These are phyloP conservation scores for Fagopyrum homotropicum DNA, from an alignment of 148 eudicot species.

Conservation along the genomic window DNA sequence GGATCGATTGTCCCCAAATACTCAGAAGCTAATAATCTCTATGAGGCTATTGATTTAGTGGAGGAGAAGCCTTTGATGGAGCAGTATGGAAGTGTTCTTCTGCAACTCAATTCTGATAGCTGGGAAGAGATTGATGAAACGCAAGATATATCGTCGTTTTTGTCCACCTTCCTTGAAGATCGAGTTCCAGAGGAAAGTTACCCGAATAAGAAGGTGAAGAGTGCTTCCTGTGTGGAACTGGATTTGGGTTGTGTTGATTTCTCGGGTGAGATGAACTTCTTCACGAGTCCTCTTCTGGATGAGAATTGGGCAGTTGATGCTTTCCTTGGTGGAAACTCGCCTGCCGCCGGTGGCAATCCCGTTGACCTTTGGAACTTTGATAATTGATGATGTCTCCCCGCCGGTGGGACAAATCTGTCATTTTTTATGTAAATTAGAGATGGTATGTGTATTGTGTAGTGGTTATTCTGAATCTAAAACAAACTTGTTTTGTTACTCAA, in stretches of 20 bases:
- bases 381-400: slow-evolving; percentile 16
- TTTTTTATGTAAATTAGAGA: too few relatives aligned
- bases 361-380: slow-evolving; percentile 63
- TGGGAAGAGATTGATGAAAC: slow-evolving; percentile 23
- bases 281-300: slow-evolving; percentile 49
- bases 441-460: too few relatives aligned
- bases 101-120: neutral
- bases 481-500: too few relatives aligned
- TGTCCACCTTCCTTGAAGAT: slow-evolving; percentile 25
- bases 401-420: too few relatives aligned
- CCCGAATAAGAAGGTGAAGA: slow-evolving; percentile 54
- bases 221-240: neutral
- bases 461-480: too few relatives aligned
- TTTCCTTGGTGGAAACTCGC: slow-evolving; percentile 34
- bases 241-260: slow-evolving; percentile 22
- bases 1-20: too few relatives aligned
- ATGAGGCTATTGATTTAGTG: slow-evolving; percentile 17
- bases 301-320: slow-evolving; percentile 66
- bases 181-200: slow-evolving; percentile 34
- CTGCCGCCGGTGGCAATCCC: slow-evolving; percentile 38
- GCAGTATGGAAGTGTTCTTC: slow-evolving; percentile 18
- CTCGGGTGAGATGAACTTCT: slow-evolving; percentile 44
- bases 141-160: neutral
- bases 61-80: slow-evolving; percentile 58
- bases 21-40: neutral